These are phyloP conservation scores for Monilinia fructigena DNA, from an alignment of 2,329 filamentous ascomycete genomes.

Conservation along the genomic window DNA sequence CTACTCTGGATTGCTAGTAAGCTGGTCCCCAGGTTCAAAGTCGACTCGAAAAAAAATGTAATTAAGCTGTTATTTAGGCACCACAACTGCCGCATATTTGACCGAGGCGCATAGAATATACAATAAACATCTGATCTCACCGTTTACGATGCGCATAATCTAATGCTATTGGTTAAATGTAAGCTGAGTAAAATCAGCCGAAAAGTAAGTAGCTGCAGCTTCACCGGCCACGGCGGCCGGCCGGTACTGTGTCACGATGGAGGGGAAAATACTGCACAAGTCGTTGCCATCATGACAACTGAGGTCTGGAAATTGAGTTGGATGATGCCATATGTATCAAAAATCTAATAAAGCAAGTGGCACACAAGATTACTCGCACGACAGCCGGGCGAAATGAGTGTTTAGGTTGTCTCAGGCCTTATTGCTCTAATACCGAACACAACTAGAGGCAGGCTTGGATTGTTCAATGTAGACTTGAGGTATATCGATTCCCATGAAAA, in stretches of 20 bases:
- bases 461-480: constrained; percentile 7
- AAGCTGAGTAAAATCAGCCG: constrained; percentile 1
- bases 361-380: constrained; percentile 22
- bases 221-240: constrained; percentile 2
- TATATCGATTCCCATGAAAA: not conserved
- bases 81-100: not conserved
- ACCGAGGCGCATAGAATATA: not conserved
- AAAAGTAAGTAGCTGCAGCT: constrained; percentile 13
- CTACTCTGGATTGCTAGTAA: not conserved
- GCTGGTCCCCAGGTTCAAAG: not conserved
- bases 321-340: constrained; percentile 16
- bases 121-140: not conserved
- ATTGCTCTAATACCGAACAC: constrained; percentile 8
- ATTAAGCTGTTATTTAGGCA: not conserved
- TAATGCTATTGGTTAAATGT: constrained; percentile 2
- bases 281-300: constrained; percentile 18
- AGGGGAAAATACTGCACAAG: constrained; percentile 9
- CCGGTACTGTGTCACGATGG: constrained; percentile 11
- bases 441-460: not conserved
- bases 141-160: not conserved
- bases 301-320: not conserved
- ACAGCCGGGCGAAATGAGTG: constrained; percentile 18
- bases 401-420: constrained; percentile 20
- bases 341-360: constrained; percentile 19
- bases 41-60: not conserved